Evolutionary conservation across 768 basidiomycete genomes (phyloP), one percentile per base, ranked within the genome.

Genomic region (Lactarius vividus): DNA sequence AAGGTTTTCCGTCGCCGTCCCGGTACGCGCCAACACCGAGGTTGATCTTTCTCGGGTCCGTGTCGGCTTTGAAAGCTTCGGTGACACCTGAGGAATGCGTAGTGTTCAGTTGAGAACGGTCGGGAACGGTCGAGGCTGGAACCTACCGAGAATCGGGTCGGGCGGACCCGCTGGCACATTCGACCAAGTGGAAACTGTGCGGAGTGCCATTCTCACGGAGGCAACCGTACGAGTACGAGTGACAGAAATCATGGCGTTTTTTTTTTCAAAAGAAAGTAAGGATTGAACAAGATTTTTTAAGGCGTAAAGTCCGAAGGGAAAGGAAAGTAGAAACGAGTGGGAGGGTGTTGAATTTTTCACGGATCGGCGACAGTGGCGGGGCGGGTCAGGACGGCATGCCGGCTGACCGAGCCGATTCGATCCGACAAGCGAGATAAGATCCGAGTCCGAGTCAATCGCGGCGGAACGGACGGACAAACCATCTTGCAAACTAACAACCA

Each of bases 1-100:
- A 98, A 6, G 96, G 96, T 79, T 97, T 98, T 63, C 97, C 97
- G 62, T 89, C 82, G 69, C 87, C 92, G 72, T 99, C 95, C 66
- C 97, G 86, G 83, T 95, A 98, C 54, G 94, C 92, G 72, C 97
- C 97, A 70, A 98, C 97, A 74, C 97, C 97, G 65, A 99, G 83
- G 80, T 98, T 99, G 74, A 99, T 96, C 78, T 98, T 98, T 70
- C 88, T 87, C 20, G 91, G 81, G 76, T 91, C 87, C 73, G 86
- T 88, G 85, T 98, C 94, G 53, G 94, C 93, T 81, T 96, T 97
- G 86, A 95, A 99, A 33, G 94, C 94, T 75, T 98, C 96, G 33
- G 92, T 90, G 57, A 99, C 84, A 68, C 92, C 91, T 92, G 71
- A n/a, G 62, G 2, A 57, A 33, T 37, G 26, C 26, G 53, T 16